Evolutionary conservation across 305 asterid genomes (phyloP).

Genomic region (Rubia tinctorum): DNA sequence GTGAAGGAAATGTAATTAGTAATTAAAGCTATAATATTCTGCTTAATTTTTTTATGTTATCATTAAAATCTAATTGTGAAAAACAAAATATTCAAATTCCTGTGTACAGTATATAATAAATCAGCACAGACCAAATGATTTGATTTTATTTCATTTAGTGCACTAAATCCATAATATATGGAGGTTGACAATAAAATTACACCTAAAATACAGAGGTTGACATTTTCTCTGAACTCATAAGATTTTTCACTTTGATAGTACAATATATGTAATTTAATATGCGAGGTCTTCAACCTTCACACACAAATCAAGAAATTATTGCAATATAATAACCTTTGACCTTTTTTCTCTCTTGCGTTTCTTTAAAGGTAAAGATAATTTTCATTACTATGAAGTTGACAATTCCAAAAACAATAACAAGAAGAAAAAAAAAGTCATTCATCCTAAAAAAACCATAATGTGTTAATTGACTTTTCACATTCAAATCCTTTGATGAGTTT

Average conservation of each 20-base stretch:
- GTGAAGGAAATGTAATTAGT: too few species aligned
- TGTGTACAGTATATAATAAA: background rate
- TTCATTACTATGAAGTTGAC: background rate
- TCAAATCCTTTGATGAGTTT: background rate
- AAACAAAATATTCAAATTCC: background rate
- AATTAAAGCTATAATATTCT: too few species aligned
- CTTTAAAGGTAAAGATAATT: background rate
- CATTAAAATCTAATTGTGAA: background rate
- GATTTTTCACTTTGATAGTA: background rate
- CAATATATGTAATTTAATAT: background rate
- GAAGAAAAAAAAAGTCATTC: background rate
- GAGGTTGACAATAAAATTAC: background rate
- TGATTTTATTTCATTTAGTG: background rate
- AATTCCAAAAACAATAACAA: background rate
- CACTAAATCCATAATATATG: background rate
- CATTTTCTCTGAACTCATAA: background rate
- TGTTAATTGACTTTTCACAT: background rate
- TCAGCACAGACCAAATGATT: background rate
- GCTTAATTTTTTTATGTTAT: background rate
- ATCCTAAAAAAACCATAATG: background rate
- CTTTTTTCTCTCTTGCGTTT: background rate
- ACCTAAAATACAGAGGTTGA: background rate
- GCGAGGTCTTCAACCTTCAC: constrained; percentile 12
- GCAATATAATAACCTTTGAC: background rate
- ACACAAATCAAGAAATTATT: background rate